Evolutionary conservation across 768 basidiomycete species (phyloP), one percentile per base, ranked within the genome.

Genomic region (Cubamyces lactineus): DNA sequence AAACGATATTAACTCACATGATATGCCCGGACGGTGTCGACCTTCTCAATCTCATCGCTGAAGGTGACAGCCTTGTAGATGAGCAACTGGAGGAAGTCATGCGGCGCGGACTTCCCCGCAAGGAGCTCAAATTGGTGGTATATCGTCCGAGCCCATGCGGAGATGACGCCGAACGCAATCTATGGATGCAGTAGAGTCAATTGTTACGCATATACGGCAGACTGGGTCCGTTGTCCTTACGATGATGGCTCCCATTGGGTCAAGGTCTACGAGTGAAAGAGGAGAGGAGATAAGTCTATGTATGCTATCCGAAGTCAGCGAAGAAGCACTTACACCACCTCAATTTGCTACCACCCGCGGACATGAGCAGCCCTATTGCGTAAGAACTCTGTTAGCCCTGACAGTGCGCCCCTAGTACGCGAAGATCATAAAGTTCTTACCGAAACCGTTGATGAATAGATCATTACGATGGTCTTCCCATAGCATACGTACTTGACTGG

Each of bases 401-500:
- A 34, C 4, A 34, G 34, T 34, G 11, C 34, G 34, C 34, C 34
- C 34, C 34, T 34, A 34, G 34, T 34, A 34, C 9, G 34, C 34
- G 34, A 16, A 23, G 17, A 48, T 41, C 23, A 47, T 48, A 28
- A 16, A 28, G 42, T 3, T 57, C 80, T 38, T 63, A 88, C 89
- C 88, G 63, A 91, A 89, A 24, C 82, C 78, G 69, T 94, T 94
- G 71, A 94, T 86, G 71, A 86, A 91, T n/a, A 94, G 72, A 69
- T 96, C 96, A 69, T 95, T 98, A 66, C 96, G 81, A 66, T 98
- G 96, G 71, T 98, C 96, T 74, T 97, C 92, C 94, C 94, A 98
- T 28, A 97, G 82, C n/a, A 97, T 86, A 48, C 85, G 84, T 2
- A 99, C 96, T 75, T 99, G 97, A 68, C 92, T 95, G 6, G 91